Conservation (phyloP, 139 green algal species). For the Bryopsis sp. region DNA sequence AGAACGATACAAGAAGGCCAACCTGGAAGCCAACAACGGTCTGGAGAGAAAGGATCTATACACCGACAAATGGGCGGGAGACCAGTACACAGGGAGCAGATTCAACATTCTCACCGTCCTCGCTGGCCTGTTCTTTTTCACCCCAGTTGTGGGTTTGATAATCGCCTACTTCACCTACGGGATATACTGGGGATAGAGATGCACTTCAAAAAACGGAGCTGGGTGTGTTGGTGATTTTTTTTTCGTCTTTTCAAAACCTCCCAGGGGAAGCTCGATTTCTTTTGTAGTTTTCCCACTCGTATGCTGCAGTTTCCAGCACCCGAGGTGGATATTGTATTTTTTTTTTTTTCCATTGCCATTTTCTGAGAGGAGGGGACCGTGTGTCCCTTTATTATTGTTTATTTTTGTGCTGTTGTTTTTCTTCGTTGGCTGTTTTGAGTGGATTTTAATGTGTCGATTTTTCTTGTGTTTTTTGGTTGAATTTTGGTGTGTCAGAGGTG, state of each 20-base stretch:
- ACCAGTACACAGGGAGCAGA: conserved; percentile 23
- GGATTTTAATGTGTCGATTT: too few relatives aligned
- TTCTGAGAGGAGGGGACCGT: too few relatives aligned
- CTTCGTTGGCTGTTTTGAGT: too few relatives aligned
- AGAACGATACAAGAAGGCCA: conserved; percentile 41
- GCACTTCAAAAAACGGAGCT: too few relatives aligned
- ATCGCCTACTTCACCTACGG: conserved; percentile 58
- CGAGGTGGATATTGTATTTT: too few relatives aligned
- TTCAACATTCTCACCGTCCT: conserved; percentile 25
- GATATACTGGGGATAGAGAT: conserved; percentile 43
- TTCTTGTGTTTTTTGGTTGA: too few relatives aligned
- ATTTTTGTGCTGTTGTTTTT: too few relatives aligned
- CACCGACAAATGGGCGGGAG: conserved; percentile 43
- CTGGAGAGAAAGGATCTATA: conserved; percentile 58
- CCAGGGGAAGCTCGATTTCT: background rate
- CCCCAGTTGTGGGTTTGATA: conserved; percentile 38
- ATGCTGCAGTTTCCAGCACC: too few relatives aligned
- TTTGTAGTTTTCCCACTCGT: background rate
- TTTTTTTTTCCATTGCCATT: too few relatives aligned
- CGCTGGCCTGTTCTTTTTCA: conserved; percentile 33
- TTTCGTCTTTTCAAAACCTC: background rate
- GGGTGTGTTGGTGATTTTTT: background rate
- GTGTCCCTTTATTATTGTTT: too few relatives aligned
- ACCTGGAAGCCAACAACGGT: conserved; percentile 42
- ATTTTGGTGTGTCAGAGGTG: too few relatives aligned